Evolutionary conservation across 2,329 filamentous ascomycete genomes (phyloP).

Genomic region (Septoria linicola): DNA sequence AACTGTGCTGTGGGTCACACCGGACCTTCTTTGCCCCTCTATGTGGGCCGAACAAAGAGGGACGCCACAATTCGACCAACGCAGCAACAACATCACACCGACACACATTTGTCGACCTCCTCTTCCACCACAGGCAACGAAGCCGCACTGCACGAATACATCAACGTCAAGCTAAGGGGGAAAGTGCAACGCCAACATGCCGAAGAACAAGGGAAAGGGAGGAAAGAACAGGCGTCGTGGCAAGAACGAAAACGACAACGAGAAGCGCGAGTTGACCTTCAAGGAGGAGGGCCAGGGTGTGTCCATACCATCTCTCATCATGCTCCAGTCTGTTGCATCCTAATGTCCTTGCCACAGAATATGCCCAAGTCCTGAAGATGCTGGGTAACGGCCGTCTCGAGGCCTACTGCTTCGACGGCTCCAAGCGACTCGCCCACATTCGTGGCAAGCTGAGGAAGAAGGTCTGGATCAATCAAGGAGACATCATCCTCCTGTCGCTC

Average conservation of each 20-base stretch:
- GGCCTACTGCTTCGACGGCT: constrained; percentile 92
- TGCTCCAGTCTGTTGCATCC: too few relatives aligned
- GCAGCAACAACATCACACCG: constrained; percentile 12
- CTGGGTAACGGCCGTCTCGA: constrained; percentile 91
- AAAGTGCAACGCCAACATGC: constrained; percentile 59
- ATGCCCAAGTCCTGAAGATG: constrained; percentile 91
- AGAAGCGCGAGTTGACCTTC: constrained; percentile 98
- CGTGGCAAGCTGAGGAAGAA: constrained; percentile 99
- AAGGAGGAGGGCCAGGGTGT: constrained; percentile 92
- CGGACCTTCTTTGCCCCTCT: constrained; percentile 7
- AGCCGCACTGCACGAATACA: constrained; percentile 29
- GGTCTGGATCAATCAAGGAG: constrained; percentile 99
- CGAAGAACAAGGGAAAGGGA: constrained; percentile 99
- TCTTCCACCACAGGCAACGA: constrained; percentile 27
- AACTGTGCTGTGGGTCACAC: too few relatives aligned
- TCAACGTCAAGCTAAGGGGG: constrained; percentile 20
- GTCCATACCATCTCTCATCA: constrained; percentile 22
- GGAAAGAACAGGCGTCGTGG: constrained; percentile 98
- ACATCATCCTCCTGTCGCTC: constrained; percentile 85
- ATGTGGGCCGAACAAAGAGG: not conserved
- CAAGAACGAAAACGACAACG: constrained; percentile 85
- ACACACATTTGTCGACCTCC: not conserved
- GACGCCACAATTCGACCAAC: constrained; percentile 4
- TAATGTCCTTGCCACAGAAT: constrained; percentile 52
- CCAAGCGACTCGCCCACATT: constrained; percentile 78